Evolutionary conservation across 148 eudicot species (phyloP).

Genomic region (Polygonum aviculare): DNA sequence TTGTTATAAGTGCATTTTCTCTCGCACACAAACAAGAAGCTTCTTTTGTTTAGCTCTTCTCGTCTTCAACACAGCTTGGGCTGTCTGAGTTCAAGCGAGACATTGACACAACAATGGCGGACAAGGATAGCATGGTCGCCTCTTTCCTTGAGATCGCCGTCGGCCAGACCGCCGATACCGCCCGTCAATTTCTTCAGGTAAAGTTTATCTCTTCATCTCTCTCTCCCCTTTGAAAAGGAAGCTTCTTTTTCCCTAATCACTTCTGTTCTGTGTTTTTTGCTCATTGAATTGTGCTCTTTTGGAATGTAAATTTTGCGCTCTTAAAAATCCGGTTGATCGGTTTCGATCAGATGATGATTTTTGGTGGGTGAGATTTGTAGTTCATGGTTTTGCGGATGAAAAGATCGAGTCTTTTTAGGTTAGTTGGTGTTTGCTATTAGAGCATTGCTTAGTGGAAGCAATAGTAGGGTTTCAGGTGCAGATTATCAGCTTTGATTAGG

Average conservation of each 20-base stretch:
- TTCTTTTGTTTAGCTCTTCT: neutral
- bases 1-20: neutral
- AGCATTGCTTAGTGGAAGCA: neutral
- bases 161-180: slow-evolving; percentile 76
- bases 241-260: neutral
- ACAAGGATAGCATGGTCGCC: slow-evolving; percentile 53
- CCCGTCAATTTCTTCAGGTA: slow-evolving; percentile 86
- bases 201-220: neutral
- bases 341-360: neutral
- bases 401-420: neutral
- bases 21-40: neutral
- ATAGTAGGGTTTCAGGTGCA: neutral
- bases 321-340: neutral
- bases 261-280: neutral
- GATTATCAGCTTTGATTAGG: neutral
- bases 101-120: slow-evolving; percentile 35
- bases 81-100: neutral
- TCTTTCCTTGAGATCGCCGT: slow-evolving; percentile 89
- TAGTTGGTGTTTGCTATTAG: neutral
- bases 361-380: slow-evolving; percentile 3
- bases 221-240: neutral
- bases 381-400: neutral
- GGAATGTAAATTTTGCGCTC: neutral
- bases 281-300: neutral
- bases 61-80: neutral